A percentile compares a stretch with the other conserved stretches of the same genome.
These are phyloP conservation scores for Plantago elongata DNA, from an alignment of 257 asterid genomes.

Conservation along the genomic window DNA sequence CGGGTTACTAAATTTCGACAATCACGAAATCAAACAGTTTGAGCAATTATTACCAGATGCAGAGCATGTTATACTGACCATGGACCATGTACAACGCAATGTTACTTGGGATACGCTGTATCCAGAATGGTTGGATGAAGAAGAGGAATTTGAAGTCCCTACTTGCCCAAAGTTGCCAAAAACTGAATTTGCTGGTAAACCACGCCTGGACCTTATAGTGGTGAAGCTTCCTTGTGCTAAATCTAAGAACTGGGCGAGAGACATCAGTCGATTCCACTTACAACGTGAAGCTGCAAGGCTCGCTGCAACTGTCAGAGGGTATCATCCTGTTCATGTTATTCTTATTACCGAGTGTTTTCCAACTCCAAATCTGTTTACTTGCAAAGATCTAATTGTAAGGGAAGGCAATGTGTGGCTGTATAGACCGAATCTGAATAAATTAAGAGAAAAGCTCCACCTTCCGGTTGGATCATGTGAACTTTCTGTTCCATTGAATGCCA, in stretches of 20 bases:
- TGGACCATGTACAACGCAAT: conserved; percentile 48
- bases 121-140: conserved; percentile 98
- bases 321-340: conserved; percentile 59
- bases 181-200: conserved; percentile 50
- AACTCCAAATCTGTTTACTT: conserved; percentile 73
- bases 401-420: conserved; percentile 79
- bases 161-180: conserved; percentile 72
- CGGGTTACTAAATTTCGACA: conserved; percentile 72
- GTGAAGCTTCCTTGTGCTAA: conserved; percentile 85
- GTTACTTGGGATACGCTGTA: conserved; percentile 83
- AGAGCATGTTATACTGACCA: conserved; percentile 53
- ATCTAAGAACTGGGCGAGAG: conserved; percentile 72
- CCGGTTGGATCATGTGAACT: conserved; percentile 96
- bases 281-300: conserved; percentile 82
- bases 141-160: conserved; percentile 82
- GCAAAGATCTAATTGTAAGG: conserved; percentile 66
- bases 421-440: conserved; percentile 49
- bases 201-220: conserved; percentile 69
- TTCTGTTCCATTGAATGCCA: conserved; percentile 62
- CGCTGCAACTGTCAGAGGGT: conserved; percentile 67
- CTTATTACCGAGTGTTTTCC: conserved; percentile 80
- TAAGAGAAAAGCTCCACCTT: conserved; percentile 75
- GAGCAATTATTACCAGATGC: conserved; percentile 58
- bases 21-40: conserved; percentile 58
- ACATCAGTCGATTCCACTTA: conserved; percentile 80